These are phyloP conservation scores for Lichtheimia ornata DNA, from an alignment of 371 early-diverging fungal species.

Conservation along the genomic window DNA sequence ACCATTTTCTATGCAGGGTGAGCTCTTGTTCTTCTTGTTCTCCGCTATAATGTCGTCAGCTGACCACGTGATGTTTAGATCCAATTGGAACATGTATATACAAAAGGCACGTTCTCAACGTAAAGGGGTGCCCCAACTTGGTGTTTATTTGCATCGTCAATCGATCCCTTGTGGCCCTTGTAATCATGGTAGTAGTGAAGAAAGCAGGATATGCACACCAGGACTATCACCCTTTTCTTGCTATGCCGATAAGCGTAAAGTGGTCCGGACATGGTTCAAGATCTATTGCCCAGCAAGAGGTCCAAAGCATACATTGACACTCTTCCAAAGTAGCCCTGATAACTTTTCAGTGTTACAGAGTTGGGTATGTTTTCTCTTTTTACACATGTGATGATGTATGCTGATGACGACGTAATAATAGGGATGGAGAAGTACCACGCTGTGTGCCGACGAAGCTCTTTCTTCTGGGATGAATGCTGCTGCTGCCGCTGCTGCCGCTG, in stretches of 20 bases:
- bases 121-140: conserved; percentile 42
- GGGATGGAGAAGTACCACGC: conserved; percentile 59
- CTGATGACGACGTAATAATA: conserved; percentile 9
- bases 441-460: conserved; percentile 45
- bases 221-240: conserved; percentile 35
- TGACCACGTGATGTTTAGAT: conserved; percentile 31
- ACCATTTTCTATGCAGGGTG: conserved; percentile 62
- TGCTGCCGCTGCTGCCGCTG: conserved; percentile 3
- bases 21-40: conserved; percentile 6
- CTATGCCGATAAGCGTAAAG: conserved; percentile 49
- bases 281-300: conserved; percentile 52
- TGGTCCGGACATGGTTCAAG: conserved; percentile 59
- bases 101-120: conserved; percentile 49
- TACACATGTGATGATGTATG: not conserved
- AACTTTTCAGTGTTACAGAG: conserved; percentile 52
- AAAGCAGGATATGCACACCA: conserved; percentile 6
- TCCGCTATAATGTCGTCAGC: not conserved
- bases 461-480: not conserved
- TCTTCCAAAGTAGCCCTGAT: conserved; percentile 62
- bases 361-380: conserved; percentile 49
- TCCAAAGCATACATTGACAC: conserved; percentile 52
- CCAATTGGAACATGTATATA: conserved; percentile 63
- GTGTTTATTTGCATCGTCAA: conserved; percentile 58
- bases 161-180: conserved; percentile 36
- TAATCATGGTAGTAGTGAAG: conserved; percentile 10